Percentiles rank a stretch among this genome's conserved stretches.
These are phyloP conservation scores for Pseudomassariella vexata DNA, from an alignment of 2,329 filamentous ascomycete genomes.

Conservation along the genomic window DNA sequence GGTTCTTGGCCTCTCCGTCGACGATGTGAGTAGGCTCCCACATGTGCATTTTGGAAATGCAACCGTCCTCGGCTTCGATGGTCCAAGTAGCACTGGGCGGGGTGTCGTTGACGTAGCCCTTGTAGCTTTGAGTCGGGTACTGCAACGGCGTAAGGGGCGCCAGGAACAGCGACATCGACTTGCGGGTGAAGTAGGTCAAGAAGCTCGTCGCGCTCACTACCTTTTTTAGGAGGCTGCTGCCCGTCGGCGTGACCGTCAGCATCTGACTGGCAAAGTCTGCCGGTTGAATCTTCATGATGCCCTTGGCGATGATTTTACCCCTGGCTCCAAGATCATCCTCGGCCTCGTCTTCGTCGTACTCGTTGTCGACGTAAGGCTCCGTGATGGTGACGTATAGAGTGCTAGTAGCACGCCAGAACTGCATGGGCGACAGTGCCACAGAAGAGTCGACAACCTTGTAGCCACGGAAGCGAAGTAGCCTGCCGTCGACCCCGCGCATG, in stretches of 20 bases:
- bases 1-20: constrained; percentile 36
- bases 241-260: constrained; percentile 45
- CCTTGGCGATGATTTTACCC: constrained; percentile 46
- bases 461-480: constrained; percentile 52
- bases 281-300: constrained; percentile 51
- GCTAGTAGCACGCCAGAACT: constrained; percentile 57
- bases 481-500: constrained; percentile 48
- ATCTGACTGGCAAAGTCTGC: constrained; percentile 50
- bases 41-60: constrained; percentile 47
- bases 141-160: constrained; percentile 50
- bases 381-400: constrained; percentile 58
- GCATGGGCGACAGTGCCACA: constrained; percentile 46
- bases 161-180: constrained; percentile 47
- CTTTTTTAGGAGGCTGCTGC: constrained; percentile 38
- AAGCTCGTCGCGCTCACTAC: constrained; percentile 42
- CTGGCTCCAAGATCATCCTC: constrained; percentile 34
- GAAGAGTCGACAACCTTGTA: constrained; percentile 58
- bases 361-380: constrained; percentile 20
- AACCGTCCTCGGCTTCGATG: constrained; percentile 46
- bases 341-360: constrained; percentile 18
- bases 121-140: constrained; percentile 42
- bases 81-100: constrained; percentile 33
- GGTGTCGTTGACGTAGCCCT: constrained; percentile 48
- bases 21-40: constrained; percentile 44
- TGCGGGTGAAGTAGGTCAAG: constrained; percentile 49